These are phyloP conservation scores for Fermentozyma sake DNA, from an alignment of 1,139 yeast species.

Conservation along the genomic window DNA sequence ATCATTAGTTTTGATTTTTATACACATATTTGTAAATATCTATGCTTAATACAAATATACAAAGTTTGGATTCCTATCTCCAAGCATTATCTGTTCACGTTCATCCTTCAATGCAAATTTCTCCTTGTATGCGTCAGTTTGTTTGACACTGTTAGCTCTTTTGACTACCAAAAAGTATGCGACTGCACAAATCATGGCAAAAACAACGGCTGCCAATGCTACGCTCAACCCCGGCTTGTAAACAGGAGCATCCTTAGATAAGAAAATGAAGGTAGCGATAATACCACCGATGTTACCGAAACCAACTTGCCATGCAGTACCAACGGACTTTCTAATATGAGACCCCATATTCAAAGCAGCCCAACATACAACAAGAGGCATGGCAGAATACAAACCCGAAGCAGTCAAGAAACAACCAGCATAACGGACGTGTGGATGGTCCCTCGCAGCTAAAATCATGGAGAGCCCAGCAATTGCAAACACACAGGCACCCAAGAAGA, in stretches of 20 bases:
- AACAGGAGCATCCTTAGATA: slow-evolving; percentile 53
- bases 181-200: slow-evolving; percentile 44
- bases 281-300: slow-evolving; percentile 85
- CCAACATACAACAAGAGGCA: slow-evolving; percentile 79
- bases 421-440: slow-evolving; percentile 44
- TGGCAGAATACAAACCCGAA: slow-evolving; percentile 62
- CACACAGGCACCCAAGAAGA: slow-evolving; percentile 36
- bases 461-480: slow-evolving; percentile 54
- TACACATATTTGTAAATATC: not conserved
- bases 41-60: slow-evolving; percentile 28
- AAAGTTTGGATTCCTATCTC: slow-evolving; percentile 66
- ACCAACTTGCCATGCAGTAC: slow-evolving; percentile 74
- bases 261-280: slow-evolving; percentile 60
- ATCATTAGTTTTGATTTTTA: too few relatives aligned
- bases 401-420: slow-evolving; percentile 71
- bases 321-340: slow-evolving; percentile 65
- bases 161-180: slow-evolving; percentile 39
- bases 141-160: slow-evolving; percentile 42
- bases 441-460: slow-evolving; percentile 40
- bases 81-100: slow-evolving; percentile 46
- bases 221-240: slow-evolving; percentile 55
- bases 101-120: slow-evolving; percentile 44
- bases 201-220: slow-evolving; percentile 48
- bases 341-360: slow-evolving; percentile 63
- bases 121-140: slow-evolving; percentile 28